Percentiles rank a stretch among this genome's conserved stretches.
Conservation (phyloP, 441 rosid species). For the Eutrema salsugineum region DNA sequence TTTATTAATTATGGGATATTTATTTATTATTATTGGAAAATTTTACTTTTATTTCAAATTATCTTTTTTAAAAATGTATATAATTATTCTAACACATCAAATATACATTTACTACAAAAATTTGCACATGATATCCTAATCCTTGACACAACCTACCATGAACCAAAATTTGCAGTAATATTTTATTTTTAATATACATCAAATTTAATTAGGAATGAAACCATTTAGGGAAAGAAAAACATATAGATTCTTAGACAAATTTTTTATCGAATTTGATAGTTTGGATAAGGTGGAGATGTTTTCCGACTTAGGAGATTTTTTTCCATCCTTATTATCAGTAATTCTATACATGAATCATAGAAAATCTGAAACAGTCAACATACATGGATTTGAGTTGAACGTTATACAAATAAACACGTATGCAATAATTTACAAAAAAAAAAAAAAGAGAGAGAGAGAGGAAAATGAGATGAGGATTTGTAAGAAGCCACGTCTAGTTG, state of each 20-base stretch:
- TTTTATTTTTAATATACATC: background rate
- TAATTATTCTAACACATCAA: background rate
- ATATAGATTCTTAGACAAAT: background rate
- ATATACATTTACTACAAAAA: background rate
- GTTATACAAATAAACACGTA: background rate
- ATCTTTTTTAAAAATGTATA: too few species aligned
- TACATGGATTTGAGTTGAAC: background rate
- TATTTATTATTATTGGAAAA: background rate
- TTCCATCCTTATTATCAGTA: background rate
- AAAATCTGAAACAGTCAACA: background rate
- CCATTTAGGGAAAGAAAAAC: background rate
- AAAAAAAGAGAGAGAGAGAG: background rate
- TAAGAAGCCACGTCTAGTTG: slow-evolving; percentile 17
- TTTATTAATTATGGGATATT: background rate
- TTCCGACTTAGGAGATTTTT: background rate
- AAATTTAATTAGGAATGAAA: background rate
- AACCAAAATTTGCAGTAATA: too few species aligned
- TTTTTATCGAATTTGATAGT: background rate
- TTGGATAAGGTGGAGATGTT: background rate
- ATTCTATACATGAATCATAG: background rate
- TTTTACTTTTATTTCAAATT: background rate
- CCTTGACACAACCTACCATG: background rate
- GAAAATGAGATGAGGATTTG: slow-evolving; percentile 6
- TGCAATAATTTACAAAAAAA: background rate
- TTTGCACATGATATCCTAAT: background rate